Conservation (phyloP, 2,329 filamentous ascomycete genomes). For the Dactylonectria estremocensis region DNA sequence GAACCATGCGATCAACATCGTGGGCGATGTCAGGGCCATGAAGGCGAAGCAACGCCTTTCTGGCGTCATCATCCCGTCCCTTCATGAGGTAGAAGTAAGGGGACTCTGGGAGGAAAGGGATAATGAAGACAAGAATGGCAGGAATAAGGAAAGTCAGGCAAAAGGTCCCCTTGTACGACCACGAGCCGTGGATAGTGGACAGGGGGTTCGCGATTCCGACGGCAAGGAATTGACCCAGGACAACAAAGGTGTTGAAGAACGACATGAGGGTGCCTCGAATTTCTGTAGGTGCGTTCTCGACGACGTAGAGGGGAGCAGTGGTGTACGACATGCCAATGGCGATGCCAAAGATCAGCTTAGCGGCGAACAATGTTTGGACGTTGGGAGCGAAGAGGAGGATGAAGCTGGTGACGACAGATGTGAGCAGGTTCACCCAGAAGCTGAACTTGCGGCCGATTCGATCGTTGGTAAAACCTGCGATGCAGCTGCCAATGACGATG, state of each 20-base stretch:
- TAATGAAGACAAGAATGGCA: background rate
- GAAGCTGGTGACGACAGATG: background rate
- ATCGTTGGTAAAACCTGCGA: background rate
- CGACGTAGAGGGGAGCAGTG: background rate
- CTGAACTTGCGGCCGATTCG: background rate
- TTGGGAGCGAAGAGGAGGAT: too few relatives aligned
- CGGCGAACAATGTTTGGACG: background rate
- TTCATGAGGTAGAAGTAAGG: background rate
- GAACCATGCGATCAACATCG: background rate
- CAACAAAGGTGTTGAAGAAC: slow-evolving; percentile 1
- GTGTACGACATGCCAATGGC: slow-evolving; percentile 2
- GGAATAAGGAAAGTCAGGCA: background rate
- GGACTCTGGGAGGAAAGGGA: background rate
- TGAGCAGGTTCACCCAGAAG: background rate
- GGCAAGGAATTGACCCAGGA: background rate
- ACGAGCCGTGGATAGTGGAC: background rate
- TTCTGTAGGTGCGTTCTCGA: background rate
- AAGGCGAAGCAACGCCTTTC: background rate
- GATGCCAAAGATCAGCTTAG: background rate
- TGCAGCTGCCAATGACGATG: background rate
- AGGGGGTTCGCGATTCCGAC: background rate
- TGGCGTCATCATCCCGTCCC: background rate
- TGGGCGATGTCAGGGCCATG: background rate
- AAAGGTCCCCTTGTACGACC: background rate
- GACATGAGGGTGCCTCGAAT: slow-evolving; percentile 3